A percentile compares a stretch with the other conserved stretches of the same genome.
Evolutionary conservation across 805 yeast species (phyloP).

Genomic region (Barnettozyma pratensis): DNA sequence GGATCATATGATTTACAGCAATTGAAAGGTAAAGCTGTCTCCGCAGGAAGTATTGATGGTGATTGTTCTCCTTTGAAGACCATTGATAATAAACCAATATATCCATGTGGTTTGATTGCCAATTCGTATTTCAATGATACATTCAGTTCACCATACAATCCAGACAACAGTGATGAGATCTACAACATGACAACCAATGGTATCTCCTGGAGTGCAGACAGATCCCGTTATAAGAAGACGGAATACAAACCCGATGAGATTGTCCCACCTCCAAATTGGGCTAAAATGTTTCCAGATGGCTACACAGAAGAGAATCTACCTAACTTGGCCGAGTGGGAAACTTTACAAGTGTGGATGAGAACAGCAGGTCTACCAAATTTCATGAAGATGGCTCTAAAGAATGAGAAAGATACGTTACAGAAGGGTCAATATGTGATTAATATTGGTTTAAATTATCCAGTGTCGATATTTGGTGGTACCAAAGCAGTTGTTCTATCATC

Average conservation of each 20-base stretch:
- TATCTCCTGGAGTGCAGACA: constrained; percentile 85
- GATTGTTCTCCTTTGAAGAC: constrained; percentile 62
- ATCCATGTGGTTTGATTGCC: constrained; percentile 95
- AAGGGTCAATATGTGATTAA: constrained; percentile 68
- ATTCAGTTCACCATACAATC: constrained; percentile 44
- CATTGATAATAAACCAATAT: constrained; percentile 54
- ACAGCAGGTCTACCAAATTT: constrained; percentile 92
- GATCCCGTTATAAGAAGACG: constrained; percentile 67
- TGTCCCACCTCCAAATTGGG: constrained; percentile 96
- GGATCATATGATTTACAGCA: constrained; percentile 78
- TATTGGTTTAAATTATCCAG: constrained; percentile 78
- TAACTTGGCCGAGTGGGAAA: constrained; percentile 70
- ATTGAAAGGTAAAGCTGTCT: constrained; percentile 68
- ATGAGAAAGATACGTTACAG: constrained; percentile 48
- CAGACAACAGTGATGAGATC: constrained; percentile 6
- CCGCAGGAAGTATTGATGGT: constrained; percentile 41
- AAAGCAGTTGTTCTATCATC: constrained; percentile 81
- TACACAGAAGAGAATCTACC: constrained; percentile 82
- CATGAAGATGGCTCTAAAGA: constrained; percentile 70
- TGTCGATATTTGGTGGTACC: constrained; percentile 79
- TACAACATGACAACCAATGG: constrained; percentile 37
- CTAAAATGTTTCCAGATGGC: constrained; percentile 71
- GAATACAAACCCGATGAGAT: constrained; percentile 60
- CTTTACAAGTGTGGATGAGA: constrained; percentile 96
- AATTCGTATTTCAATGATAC: constrained; percentile 91